phyloP scores from a whole-genome alignment of 192 early-diverging fungal species.

The Dissophora ornata region DNA sequence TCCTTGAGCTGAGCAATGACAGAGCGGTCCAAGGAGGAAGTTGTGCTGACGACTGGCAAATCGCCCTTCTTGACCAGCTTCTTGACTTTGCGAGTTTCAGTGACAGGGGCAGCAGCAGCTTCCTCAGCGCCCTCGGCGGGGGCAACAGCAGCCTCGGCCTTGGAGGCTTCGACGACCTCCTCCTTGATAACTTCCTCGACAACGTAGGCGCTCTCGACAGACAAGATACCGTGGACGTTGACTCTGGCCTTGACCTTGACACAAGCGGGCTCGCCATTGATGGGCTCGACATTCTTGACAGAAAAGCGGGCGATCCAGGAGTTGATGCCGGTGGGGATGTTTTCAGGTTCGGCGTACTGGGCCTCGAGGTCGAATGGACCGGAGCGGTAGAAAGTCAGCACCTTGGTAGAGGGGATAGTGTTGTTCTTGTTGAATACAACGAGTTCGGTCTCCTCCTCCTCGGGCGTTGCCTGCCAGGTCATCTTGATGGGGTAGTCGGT shows the following conservation, averaged over 20 bases:
- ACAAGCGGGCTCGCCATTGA: slow-evolving; percentile 76
- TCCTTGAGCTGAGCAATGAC: slow-evolving; percentile 76
- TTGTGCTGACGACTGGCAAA: slow-evolving; percentile 75
- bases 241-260: slow-evolving; percentile 94
- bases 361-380: slow-evolving; percentile 88
- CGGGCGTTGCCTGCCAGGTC: slow-evolving; percentile 83
- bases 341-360: slow-evolving; percentile 74
- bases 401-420: slow-evolving; percentile 89
- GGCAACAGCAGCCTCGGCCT: slow-evolving; percentile 35
- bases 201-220: slow-evolving; percentile 85
- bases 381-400: slow-evolving; percentile 90
- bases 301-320: slow-evolving; percentile 87
- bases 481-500: slow-evolving; percentile 91
- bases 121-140: slow-evolving; percentile 22
- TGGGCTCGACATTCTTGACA: slow-evolving; percentile 82
- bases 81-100: slow-evolving; percentile 85
- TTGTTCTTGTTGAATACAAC: slow-evolving; percentile 91
- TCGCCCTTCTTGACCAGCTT: slow-evolving; percentile 91
- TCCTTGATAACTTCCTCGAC: slow-evolving; percentile 91
- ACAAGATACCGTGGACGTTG: slow-evolving; percentile 85
- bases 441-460: slow-evolving; percentile 82
- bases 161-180: slow-evolving; percentile 54
- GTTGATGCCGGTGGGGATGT: slow-evolving; percentile 81
- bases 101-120: slow-evolving; percentile 53
- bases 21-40: slow-evolving; percentile 67